Evolutionary conservation across 768 basidiomycete genomes (phyloP), one percentile per base, ranked within the genome.

Genomic region (Pilatotrama ljubarskyi): DNA sequence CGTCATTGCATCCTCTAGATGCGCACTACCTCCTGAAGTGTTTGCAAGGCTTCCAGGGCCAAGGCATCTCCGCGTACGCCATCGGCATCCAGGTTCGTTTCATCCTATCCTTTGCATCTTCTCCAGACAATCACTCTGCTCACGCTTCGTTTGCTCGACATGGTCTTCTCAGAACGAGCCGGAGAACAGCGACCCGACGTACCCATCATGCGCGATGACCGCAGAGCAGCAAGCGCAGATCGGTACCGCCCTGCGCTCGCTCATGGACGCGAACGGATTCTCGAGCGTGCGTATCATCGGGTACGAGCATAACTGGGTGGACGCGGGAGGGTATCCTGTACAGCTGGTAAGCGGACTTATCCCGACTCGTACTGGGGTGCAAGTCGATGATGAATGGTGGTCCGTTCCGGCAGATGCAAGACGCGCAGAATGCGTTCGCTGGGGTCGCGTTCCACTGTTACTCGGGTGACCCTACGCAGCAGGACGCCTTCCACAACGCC

Each of bases 391-490:
- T n/a, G n/a, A n/a, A n/a, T n/a, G n/a, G n/a, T n/a, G n/a, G n/a
- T n/a, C n/a, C n/a, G n/a, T n/a, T n/a, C 14, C 22, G 55, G 15
- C 50, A 80, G 79, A 84, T 89, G 82, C 77, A 85, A 67, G 75
- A 80, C 47, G 82, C 82, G 3, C 74, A 73, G 2, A 79, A 72
- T 58, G 76, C 84, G 0, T 88, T 88, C 58, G 75, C 79, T 17
- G 89, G 89, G 6, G 87, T 84, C 14, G 75, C 85, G 0, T 91
- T 90, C 68, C 88, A 91, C 67, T 90, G 90, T 65, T 90, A 92
- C 59, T 75, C 69, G 13, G 88, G 87, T 5, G 73, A 66, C 32
- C 81, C 83, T 38, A 71, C 67, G 1, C 69, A 84, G 3, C 87
- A 90, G 68, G 77, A 81, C 43, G 65, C 69, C 2, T 90, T 89